phyloP scores from a whole-genome alignment of 2,329 filamentous ascomycete genomes.

The Pseudogymnoascus sp. region DNA sequence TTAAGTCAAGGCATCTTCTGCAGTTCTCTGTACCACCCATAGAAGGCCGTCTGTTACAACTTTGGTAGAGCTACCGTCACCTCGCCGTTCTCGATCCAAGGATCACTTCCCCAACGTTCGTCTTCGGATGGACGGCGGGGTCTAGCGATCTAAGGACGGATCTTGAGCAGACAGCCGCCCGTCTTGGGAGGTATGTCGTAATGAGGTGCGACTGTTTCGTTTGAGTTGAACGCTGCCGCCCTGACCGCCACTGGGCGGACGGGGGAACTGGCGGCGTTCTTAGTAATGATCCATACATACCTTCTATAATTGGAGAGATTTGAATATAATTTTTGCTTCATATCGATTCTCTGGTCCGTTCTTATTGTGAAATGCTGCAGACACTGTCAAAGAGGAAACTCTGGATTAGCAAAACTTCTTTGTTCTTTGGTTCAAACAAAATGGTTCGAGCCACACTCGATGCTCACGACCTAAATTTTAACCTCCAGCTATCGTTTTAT shows the following conservation, averaged over 20 bases:
- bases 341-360: not conserved
- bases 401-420: not conserved
- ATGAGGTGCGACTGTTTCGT: slow-evolving; percentile 68
- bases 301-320: not conserved
- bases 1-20: slow-evolving; percentile 86
- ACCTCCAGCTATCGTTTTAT: not conserved
- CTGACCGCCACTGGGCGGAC: slow-evolving; percentile 16
- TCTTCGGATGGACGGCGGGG: slow-evolving; percentile 8
- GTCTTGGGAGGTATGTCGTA: slow-evolving; percentile 80
- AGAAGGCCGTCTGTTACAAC: slow-evolving; percentile 95
- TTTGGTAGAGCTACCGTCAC: slow-evolving; percentile 84
- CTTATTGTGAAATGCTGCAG: not conserved
- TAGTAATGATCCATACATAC: slow-evolving; percentile 97
- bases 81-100: slow-evolving; percentile 55
- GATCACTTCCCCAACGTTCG: slow-evolving; percentile 12
- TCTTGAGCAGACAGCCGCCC: slow-evolving; percentile 64
- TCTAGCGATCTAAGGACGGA: slow-evolving; percentile 34
- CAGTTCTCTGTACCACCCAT: slow-evolving; percentile 54
- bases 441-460: not conserved
- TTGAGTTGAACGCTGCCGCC: slow-evolving; percentile 93
- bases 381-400: not conserved
- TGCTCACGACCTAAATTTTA: not conserved
- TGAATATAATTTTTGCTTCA: not conserved
- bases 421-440: not conserved
- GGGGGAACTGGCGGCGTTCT: slow-evolving; percentile 69